Conservation (phyloP, 805 yeast species). For the Nakazawaea anatomiae region DNA sequence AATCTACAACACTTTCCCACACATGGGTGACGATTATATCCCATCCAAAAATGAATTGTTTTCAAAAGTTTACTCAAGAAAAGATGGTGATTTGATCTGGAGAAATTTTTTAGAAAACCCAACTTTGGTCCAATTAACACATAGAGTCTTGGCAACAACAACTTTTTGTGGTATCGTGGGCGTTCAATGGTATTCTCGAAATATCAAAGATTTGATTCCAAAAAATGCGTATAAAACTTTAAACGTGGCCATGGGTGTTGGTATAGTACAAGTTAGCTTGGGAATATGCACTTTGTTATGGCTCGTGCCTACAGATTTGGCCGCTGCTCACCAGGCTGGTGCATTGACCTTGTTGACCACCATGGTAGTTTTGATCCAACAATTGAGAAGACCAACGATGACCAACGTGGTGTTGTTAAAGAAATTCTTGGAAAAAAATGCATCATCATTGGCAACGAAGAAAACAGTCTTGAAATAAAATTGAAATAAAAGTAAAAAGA, state of each 20-base stretch:
- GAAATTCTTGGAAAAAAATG: constrained; percentile 17
- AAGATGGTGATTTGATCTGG: constrained; percentile 74
- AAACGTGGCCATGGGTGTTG: constrained; percentile 77
- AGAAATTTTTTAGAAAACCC: constrained; percentile 94
- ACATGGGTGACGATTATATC: constrained; percentile 81
- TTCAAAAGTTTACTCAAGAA: constrained; percentile 66
- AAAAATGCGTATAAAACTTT: constrained; percentile 48
- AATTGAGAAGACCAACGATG: constrained; percentile 49
- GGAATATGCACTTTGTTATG: constrained; percentile 85
- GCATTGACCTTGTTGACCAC: constrained; percentile 84
- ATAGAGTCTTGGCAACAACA: constrained; percentile 77
- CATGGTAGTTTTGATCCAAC: constrained; percentile 56
- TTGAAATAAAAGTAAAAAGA: too few relatives aligned
- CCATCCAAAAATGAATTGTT: constrained; percentile 78
- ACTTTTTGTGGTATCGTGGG: constrained; percentile 70
- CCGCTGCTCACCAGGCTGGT: constrained; percentile 96
- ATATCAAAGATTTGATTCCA: constrained; percentile 52
- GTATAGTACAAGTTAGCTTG: constrained; percentile 70
- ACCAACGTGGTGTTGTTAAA: constrained; percentile 24
- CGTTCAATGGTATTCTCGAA: constrained; percentile 62
- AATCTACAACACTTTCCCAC: constrained; percentile 93
- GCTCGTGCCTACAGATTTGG: constrained; percentile 87
- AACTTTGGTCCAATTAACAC: constrained; percentile 88
- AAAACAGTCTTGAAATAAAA: neutral
- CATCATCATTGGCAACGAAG: neutral